A percentile compares a stretch with the other conserved stretches of the same genome.
Conservation (phyloP, 192 early-diverging fungal genomes). For the Phycomyces blakesleeanus region DNA sequence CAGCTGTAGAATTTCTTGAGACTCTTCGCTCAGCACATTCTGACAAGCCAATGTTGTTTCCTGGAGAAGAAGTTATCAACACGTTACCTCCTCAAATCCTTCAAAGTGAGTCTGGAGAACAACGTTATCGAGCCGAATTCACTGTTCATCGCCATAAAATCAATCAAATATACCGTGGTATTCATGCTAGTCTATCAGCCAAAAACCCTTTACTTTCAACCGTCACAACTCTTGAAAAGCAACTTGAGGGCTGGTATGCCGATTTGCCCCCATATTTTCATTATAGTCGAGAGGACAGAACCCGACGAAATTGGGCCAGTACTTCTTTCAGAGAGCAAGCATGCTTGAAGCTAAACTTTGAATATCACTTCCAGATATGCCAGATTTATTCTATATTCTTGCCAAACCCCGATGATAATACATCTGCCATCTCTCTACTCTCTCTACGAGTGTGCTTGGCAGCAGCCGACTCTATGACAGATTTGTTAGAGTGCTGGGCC, state of each 20-base stretch:
- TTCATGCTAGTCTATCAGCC: slow-evolving; percentile 20
- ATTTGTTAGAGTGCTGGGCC: slow-evolving; percentile 29
- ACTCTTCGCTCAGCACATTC: slow-evolving; percentile 26
- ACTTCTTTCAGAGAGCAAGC: slow-evolving; percentile 35
- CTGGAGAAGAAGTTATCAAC: slow-evolving; percentile 15
- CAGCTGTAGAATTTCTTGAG: slow-evolving; percentile 23
- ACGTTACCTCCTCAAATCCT: not conserved
- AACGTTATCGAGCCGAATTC: slow-evolving; percentile 34
- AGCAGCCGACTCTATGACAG: slow-evolving; percentile 23
- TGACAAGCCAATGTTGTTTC: slow-evolving; percentile 33
- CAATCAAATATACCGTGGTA: slow-evolving; percentile 28
- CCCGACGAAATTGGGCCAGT: slow-evolving; percentile 11
- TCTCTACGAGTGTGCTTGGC: slow-evolving; percentile 22
- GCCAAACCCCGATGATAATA: slow-evolving; percentile 10
- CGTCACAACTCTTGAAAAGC: slow-evolving; percentile 26
- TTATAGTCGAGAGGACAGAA: slow-evolving; percentile 14
- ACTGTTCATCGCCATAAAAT: slow-evolving; percentile 29
- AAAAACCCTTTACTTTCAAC: slow-evolving; percentile 20
- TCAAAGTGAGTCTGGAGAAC: slow-evolving; percentile 27
- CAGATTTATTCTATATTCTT: slow-evolving; percentile 33
- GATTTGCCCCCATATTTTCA: slow-evolving; percentile 27
- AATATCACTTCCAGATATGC: slow-evolving; percentile 35
- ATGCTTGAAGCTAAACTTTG: slow-evolving; percentile 34
- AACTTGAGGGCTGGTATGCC: slow-evolving; percentile 26
- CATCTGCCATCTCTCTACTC: slow-evolving; percentile 18